Evolutionary conservation across 805 yeast genomes (phyloP).

Genomic region (Lachancea fermentati): DNA sequence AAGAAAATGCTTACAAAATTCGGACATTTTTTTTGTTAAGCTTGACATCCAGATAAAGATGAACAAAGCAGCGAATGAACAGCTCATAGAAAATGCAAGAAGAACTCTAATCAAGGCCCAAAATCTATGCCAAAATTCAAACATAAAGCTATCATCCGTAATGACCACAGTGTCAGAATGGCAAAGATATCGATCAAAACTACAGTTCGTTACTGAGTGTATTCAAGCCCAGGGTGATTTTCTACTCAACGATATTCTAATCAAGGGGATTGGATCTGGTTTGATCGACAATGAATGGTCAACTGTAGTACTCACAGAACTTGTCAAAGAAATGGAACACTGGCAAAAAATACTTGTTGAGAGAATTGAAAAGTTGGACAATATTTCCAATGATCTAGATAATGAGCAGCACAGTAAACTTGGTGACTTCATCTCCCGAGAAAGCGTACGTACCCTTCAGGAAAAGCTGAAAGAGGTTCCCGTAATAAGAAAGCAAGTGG

Average conservation of each 20-base stretch:
- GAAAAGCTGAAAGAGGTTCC: slow-evolving; percentile 33
- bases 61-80: slow-evolving; percentile 13
- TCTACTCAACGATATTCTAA: slow-evolving; percentile 30
- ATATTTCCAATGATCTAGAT: slow-evolving; percentile 34
- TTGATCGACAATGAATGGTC: slow-evolving; percentile 23
- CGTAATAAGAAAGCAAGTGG: slow-evolving; percentile 24
- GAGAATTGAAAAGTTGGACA: slow-evolving; percentile 33
- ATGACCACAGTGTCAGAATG: slow-evolving; percentile 35
- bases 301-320: slow-evolving; percentile 16
- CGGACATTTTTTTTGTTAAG: too few species aligned
- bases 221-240: slow-evolving; percentile 43
- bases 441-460: slow-evolving; percentile 26
- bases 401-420: slow-evolving; percentile 24
- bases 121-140: slow-evolving; percentile 47
- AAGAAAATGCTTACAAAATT: too few species aligned
- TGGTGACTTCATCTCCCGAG: slow-evolving; percentile 45
- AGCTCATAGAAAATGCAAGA: slow-evolving; percentile 44
- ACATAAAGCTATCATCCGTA: slow-evolving; percentile 34
- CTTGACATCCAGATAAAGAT: too few species aligned
- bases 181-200: slow-evolving; percentile 38
- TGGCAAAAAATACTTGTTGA: slow-evolving; percentile 33
- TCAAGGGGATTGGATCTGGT: slow-evolving; percentile 29
- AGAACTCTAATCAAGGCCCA: slow-evolving; percentile 45
- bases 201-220: slow-evolving; percentile 42
- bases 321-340: slow-evolving; percentile 19